Conservation (phyloP, 1,284 basidiomycete species). For the Trichosporon sp. region DNA sequence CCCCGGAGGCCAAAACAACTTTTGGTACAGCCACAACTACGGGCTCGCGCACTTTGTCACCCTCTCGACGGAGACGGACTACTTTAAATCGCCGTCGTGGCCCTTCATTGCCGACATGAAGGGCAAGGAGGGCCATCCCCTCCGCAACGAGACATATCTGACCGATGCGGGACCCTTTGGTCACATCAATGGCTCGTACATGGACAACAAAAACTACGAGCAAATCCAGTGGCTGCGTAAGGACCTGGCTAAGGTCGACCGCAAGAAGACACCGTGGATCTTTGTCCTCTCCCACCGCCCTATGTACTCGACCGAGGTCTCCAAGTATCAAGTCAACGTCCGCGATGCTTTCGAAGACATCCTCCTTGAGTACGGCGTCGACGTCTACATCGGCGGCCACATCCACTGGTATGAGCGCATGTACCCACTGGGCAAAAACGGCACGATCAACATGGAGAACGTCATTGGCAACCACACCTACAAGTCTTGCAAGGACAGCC, state of each 20-base stretch:
- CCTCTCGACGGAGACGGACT: constrained; percentile 39
- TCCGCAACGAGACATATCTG: constrained; percentile 19
- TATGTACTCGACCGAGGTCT: constrained; percentile 39
- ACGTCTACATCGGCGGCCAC: constrained; percentile 50
- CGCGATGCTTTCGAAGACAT: constrained; percentile 50
- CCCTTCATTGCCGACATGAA: constrained; percentile 38
- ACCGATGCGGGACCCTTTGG: constrained; percentile 31
- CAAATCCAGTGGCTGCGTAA: constrained; percentile 37
- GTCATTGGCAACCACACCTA: constrained; percentile 49
- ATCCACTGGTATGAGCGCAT: constrained; percentile 55
- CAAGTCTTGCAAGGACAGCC: constrained; percentile 22
- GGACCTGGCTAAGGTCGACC: constrained; percentile 51
- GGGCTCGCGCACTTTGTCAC: constrained; percentile 40
- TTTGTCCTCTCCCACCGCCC: constrained; percentile 50
- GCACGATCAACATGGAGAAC: constrained; percentile 37
- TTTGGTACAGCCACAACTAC: constrained; percentile 45
- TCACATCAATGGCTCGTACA: constrained; percentile 32
- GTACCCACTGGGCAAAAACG: constrained; percentile 44
- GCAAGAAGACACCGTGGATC: constrained; percentile 54
- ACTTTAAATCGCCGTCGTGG: constrained; percentile 34
- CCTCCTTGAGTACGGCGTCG: constrained; percentile 52
- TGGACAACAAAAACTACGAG: constrained; percentile 36
- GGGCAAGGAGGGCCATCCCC: constrained; percentile 32
- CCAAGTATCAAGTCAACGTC: constrained; percentile 42
- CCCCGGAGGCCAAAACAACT: constrained; percentile 33